Conservation (phyloP, 331 rosid genomes). For the Ulmus americana region DNA sequence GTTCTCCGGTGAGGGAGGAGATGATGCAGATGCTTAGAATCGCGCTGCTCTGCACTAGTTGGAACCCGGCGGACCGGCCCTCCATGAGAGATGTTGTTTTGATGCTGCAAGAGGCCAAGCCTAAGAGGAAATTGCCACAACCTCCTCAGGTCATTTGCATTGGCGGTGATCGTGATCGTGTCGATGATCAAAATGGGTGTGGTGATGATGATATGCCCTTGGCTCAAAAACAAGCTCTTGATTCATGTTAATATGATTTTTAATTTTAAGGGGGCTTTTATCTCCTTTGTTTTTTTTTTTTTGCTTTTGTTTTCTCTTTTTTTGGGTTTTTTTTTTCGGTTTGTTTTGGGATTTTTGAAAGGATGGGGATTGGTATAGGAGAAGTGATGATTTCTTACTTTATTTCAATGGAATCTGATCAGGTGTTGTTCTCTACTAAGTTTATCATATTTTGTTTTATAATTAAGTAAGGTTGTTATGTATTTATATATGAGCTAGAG, state of each 20-base stretch:
- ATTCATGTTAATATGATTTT: slow-evolving; percentile 42
- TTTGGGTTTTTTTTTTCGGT: neutral
- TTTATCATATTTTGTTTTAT: neutral
- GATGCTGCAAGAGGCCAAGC: slow-evolving; percentile 83
- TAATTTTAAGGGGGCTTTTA: slow-evolving; percentile 22
- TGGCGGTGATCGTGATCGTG: slow-evolving; percentile 11
- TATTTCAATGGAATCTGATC: slow-evolving; percentile 38
- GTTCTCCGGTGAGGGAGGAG: slow-evolving; percentile 57
- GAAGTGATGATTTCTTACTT: slow-evolving; percentile 43
- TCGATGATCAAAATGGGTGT: slow-evolving; percentile 21
- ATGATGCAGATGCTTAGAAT: slow-evolving; percentile 87
- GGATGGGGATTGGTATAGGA: slow-evolving; percentile 97
- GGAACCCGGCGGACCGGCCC: slow-evolving; percentile 73
- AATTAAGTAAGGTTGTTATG: neutral
- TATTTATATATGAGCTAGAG: too few species aligned
- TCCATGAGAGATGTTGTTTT: slow-evolving; percentile 85
- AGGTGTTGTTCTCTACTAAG: slow-evolving; percentile 19
- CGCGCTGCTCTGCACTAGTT: slow-evolving; percentile 77
- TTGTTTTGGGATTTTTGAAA: slow-evolving; percentile 24
- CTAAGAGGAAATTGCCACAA: slow-evolving; percentile 54
- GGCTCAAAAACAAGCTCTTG: slow-evolving; percentile 37
- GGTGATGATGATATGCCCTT: slow-evolving; percentile 39
- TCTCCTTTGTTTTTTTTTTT: neutral
- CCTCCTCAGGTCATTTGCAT: slow-evolving; percentile 9
- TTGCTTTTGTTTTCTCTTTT: neutral